A percentile compares a stretch with the other conserved stretches of the same genome.
Conservation (phyloP, 163 green algal genomes). For the Scenedesmus sp. region DNA sequence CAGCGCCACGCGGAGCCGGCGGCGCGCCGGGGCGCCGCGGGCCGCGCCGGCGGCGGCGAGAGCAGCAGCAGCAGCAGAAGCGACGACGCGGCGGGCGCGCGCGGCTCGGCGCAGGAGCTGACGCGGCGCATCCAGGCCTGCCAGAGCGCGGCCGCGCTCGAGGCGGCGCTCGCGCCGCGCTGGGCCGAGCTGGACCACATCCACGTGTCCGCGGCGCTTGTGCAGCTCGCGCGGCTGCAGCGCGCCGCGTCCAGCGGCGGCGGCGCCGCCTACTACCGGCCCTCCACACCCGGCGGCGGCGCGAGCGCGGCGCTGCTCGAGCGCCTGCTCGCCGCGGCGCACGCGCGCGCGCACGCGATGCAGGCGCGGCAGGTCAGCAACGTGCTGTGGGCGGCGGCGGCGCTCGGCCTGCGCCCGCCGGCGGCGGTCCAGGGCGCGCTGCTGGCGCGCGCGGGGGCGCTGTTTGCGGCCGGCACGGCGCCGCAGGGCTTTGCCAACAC, state of each 20-base stretch:
- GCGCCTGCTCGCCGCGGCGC: constrained; percentile 33
- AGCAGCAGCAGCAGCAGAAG: constrained; percentile 16
- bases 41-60: not conserved
- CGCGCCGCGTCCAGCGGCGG: constrained; percentile 5
- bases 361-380: constrained; percentile 25
- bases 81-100: too few relatives aligned
- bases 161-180: constrained; percentile 17
- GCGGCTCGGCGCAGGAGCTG: not conserved
- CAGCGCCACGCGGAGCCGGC: too few relatives aligned
- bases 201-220: constrained; percentile 33
- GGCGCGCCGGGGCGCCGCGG: not conserved
- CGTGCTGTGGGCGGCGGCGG: constrained; percentile 35
- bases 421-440: not conserved
- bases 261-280: too few relatives aligned
- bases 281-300: constrained; percentile 29
- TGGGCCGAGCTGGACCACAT: constrained; percentile 39
- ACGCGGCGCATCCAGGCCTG: constrained; percentile 15
- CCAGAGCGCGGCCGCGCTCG: not conserved
- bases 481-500: constrained; percentile 45
- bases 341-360: constrained; percentile 19
- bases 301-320: constrained; percentile 20
- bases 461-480: constrained; percentile 23
- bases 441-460: not conserved
- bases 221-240: constrained; percentile 28
- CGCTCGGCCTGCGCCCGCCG: not conserved